Evolutionary conservation across 2,329 filamentous ascomycete genomes (phyloP).

Genomic region (Zasmidium angulare): DNA sequence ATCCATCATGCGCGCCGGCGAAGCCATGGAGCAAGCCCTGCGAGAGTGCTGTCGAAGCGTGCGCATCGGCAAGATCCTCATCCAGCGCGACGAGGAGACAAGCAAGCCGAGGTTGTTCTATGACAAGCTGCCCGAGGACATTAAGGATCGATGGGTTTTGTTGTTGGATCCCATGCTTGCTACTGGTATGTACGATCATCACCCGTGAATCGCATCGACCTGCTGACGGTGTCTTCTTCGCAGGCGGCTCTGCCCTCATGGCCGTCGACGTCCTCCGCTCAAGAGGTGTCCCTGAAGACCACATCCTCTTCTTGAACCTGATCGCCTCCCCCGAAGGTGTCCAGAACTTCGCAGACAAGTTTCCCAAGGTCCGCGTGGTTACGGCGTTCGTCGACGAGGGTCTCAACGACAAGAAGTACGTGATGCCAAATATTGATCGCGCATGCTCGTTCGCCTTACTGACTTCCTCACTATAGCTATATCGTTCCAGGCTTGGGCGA

Average conservation of each 20-base stretch:
- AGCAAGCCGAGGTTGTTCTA: conserved; percentile 91
- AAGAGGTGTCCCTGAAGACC: conserved; percentile 88
- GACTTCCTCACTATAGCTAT: conserved; percentile 64
- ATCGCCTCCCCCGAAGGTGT: conserved; percentile 97
- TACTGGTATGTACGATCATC: conserved; percentile 63
- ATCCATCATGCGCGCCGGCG: conserved; percentile 95
- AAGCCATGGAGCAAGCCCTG: conserved; percentile 97
- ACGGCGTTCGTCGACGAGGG: conserved; percentile 96
- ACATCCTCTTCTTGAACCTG: conserved; percentile 92
- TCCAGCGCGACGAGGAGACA: conserved; percentile 96
- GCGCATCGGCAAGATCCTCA: conserved; percentile 95
- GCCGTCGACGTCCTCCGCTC: conserved; percentile 90
- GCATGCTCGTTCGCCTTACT: not conserved
- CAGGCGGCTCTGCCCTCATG: conserved; percentile 94
- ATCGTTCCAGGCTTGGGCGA: conserved; percentile 92
- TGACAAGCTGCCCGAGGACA: conserved; percentile 94
- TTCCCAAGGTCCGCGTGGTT: conserved; percentile 85
- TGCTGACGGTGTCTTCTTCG: not conserved
- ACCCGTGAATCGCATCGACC: not conserved
- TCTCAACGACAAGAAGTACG: conserved; percentile 96
- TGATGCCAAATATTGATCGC: conserved; percentile 19
- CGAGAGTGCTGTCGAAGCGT: conserved; percentile 97
- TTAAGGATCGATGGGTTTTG: conserved; percentile 87
- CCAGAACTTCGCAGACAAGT: conserved; percentile 82
- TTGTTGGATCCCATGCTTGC: conserved; percentile 99